Evolutionary conservation across 495 filamentous ascomycete species (phyloP).

Genomic region (Clavariopsis aquatica): DNA sequence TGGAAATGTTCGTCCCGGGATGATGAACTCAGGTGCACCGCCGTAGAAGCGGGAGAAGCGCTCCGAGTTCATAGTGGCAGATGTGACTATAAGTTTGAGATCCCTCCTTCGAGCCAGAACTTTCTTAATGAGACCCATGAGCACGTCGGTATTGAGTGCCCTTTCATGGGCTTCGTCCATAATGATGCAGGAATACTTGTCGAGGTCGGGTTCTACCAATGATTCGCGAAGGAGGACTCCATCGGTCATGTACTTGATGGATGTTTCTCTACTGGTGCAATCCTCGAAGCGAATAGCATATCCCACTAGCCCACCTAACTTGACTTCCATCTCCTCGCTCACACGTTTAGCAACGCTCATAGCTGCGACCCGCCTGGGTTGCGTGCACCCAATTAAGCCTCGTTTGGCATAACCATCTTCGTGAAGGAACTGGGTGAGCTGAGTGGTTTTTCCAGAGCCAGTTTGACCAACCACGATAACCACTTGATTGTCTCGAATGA

Average conservation of each 20-base stretch:
- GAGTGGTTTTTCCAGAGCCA: slow-evolving; percentile 96
- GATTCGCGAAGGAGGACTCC: slow-evolving; percentile 94
- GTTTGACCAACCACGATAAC: slow-evolving; percentile 97
- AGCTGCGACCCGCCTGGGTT: slow-evolving; percentile 93
- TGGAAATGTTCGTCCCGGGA: slow-evolving; percentile 95
- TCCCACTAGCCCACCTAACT: slow-evolving; percentile 82
- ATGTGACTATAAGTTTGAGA: slow-evolving; percentile 95
- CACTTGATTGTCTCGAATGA: slow-evolving; percentile 96
- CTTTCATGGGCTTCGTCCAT: slow-evolving; percentile 99
- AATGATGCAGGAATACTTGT: slow-evolving; percentile 97
- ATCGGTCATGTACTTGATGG: slow-evolving; percentile 99
- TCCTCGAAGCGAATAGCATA: slow-evolving; percentile 99
- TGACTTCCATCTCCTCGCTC: slow-evolving; percentile 98
- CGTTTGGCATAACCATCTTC: slow-evolving; percentile 87
- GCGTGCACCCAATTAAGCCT: slow-evolving; percentile 95
- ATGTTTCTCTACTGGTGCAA: slow-evolving; percentile 89
- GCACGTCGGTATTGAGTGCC: slow-evolving; percentile 92
- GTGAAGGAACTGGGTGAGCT: slow-evolving; percentile 90
- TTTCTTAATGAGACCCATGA: slow-evolving; percentile 98
- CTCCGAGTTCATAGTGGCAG: slow-evolving; percentile 97
- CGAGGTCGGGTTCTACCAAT: slow-evolving; percentile 85
- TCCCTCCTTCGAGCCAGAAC: slow-evolving; percentile 87
- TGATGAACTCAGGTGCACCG: slow-evolving; percentile 96
- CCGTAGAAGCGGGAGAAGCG: slow-evolving; percentile 95
- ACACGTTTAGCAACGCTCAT: slow-evolving; percentile 99